Base-by-base conservation (phyloP, 805 yeast species). In the Candida sphagnicola region DNA sequence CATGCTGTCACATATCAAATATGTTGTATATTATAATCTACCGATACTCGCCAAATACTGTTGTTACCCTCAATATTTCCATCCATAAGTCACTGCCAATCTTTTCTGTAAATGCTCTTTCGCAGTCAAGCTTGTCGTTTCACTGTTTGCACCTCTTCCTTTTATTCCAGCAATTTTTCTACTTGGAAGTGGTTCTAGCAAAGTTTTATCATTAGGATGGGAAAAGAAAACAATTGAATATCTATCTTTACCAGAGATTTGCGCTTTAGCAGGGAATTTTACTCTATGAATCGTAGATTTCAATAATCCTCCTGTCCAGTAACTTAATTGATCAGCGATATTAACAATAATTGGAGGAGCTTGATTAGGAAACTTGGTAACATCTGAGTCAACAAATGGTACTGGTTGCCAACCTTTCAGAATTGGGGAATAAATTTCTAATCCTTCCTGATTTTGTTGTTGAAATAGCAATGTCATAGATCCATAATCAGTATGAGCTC, bases 401-500 rank as follows among this genome's bases (percentile, higher is more conserved):
- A 85, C 89, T 1, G 78, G 65, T 32, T 72, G 73, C 93, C 93
- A 85, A 36, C 65, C 57, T 41, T 73, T 72, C 26, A 71, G 56
- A 16, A 67, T 54, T 6, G 80, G 81, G 0, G 80, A 75, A 44
- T 66, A 65, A 25, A 84, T 70, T 51, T 85, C 87, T 33, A 84
- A 65, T 4, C 95, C 95, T 49, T 82, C 86, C 53, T 84, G 85
- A 32, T 72, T 75, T 47, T 71, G 65, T 38, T 78, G 74, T 57
- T 85, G 93, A 57, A 85, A 82, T 38, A 85, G 62, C 23, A 85
- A 59, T 0, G 95, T 85, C 44, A 82, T 60, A 1, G 85, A 74
- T 4, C 95, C 95, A 50, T 85, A 85, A 53, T 85, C 95, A 0
- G 95, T 85, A 47, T 85, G 95, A 5, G 93, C 91, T 31, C 93